Conservation (phyloP, 1,139 yeast genomes). For the Candida buenavistaensis region DNA sequence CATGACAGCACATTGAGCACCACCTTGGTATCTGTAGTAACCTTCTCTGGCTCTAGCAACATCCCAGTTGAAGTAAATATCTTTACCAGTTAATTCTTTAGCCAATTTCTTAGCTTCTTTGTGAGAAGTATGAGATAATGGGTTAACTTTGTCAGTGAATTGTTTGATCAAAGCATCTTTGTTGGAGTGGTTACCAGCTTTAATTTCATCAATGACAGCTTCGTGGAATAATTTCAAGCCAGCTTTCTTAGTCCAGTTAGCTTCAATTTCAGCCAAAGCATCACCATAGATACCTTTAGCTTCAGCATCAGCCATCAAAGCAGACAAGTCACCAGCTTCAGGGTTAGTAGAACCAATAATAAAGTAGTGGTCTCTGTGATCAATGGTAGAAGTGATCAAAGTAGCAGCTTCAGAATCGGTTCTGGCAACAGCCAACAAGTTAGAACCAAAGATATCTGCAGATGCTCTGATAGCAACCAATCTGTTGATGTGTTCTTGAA, state of each 20-base stretch:
- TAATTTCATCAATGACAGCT: conserved; percentile 85
- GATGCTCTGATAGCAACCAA: conserved; percentile 92
- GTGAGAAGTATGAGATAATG: conserved; percentile 73
- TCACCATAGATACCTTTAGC: conserved; percentile 69
- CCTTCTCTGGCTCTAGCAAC: conserved; percentile 96
- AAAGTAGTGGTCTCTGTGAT: conserved; percentile 91
- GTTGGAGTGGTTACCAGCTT: conserved; percentile 58
- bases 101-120: conserved; percentile 82
- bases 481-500: conserved; percentile 94
- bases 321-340: conserved; percentile 68
- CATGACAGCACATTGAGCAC: conserved; percentile 96
- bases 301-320: conserved; percentile 83
- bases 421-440: conserved; percentile 86
- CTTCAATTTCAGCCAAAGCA: conserved; percentile 70
- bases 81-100: conserved; percentile 74
- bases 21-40: conserved; percentile 94
- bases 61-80: conserved; percentile 93
- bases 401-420: conserved; percentile 98
- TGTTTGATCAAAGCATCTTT: conserved; percentile 64
- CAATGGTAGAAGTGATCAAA: conserved; percentile 88
- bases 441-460: conserved; percentile 90
- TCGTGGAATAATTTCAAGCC: conserved; percentile 87
- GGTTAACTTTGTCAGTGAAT: conserved; percentile 70
- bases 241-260: conserved; percentile 81
- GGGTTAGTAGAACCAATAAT: conserved; percentile 91